Evolutionary conservation across 2,329 filamentous ascomycete genomes (phyloP).

Genomic region (Fusarium sp.): DNA sequence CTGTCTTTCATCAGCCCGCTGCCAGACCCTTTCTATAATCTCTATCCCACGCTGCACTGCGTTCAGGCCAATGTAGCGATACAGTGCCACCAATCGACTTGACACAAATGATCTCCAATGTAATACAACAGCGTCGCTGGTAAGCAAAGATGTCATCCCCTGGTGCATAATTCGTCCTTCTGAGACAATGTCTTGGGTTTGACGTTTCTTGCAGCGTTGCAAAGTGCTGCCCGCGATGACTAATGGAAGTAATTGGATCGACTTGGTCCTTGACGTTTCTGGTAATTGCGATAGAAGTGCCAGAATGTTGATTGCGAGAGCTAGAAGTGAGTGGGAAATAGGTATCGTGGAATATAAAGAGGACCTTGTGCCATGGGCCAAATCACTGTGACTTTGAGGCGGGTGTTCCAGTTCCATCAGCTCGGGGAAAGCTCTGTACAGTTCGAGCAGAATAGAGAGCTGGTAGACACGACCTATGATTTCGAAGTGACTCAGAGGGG

Average conservation of each 20-base stretch:
- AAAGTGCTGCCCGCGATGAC: not conserved
- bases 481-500: not conserved
- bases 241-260: not conserved
- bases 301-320: not conserved
- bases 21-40: no score
- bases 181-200: no score
- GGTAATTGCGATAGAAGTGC: not conserved
- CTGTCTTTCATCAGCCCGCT: no score
- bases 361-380: not conserved
- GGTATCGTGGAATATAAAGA: not conserved
- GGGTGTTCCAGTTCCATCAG: not conserved
- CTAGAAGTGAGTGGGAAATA: not conserved
- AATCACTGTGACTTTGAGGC: fast-evolving
- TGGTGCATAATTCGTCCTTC: not conserved
- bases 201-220: not conserved
- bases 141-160: not conserved
- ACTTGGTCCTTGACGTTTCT: not conserved
- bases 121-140: not conserved
- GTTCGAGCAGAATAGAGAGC: not conserved
- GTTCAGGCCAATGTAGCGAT: no score
- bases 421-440: not conserved
- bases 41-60: no score
- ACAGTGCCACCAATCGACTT: no score
- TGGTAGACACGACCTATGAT: not conserved
- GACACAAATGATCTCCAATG: not conserved